Base-by-base conservation (phyloP, 345 rosid genomes). In the Populus deltoides region DNA sequence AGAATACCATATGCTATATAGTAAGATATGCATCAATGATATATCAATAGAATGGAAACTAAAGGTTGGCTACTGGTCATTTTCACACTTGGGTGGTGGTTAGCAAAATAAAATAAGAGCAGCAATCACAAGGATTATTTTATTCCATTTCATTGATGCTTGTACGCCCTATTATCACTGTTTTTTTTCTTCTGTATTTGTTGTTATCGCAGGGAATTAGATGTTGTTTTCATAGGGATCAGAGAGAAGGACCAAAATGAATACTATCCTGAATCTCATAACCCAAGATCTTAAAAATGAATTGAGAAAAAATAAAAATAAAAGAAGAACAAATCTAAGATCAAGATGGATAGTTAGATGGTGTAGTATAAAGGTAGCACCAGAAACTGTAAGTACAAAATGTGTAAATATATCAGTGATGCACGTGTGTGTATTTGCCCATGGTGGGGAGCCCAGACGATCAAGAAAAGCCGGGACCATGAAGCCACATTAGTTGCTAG, bases 31-130 rank as follows among this genome's bases (percentile, higher is more conserved):
- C 66, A 53, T 78, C 62, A 15, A 43, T 31, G 35, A 27, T 31
- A 66, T 7, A 66, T 8, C 35, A 66, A 6, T 22, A n/a, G 7
- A 84, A 80, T 45, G 80, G 84, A 82, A 80, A 61, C n/a, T 59
- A 82, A 38, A 70, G 70, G 81, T 82, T 78, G 86, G 86, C 84
- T 77, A 41, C 76, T 59, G 68, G 89, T 86, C 83, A 75, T 77
- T 80, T 76, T 82, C 84, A 76, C 43, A 70, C 29, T 59, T 68
- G 74, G 84, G 77, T 78, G 79, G 80, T 68, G 80, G 81, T 81
- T 79, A 27, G 76, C 49, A 65, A 74, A 81, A 53, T 69, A 63
- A 74, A 78, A 79, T 68, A 79, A 53, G 63, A 73, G 65, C 83
- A 75, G 76, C 84, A 72, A 81, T 84, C 85, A 81, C 71, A 78